Evolutionary conservation across 768 basidiomycete genomes (phyloP), one percentile per base, ranked within the genome.

Genomic region (Lentinula edodes): DNA sequence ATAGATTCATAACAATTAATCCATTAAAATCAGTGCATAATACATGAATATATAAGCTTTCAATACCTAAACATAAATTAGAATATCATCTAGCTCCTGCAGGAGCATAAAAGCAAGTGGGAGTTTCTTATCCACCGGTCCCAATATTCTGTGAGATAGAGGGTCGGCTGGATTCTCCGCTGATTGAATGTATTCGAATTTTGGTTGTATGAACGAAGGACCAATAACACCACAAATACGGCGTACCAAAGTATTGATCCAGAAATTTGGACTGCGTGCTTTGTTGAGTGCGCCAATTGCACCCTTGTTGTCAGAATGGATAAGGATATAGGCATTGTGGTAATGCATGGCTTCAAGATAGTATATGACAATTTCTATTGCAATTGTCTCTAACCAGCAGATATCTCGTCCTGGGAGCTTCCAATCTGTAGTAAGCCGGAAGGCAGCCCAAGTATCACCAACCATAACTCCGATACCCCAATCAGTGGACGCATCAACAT

Each of bases 381-480:
- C 70, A 18, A 68, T 35, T 7, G 64, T 60, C 43, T 71, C 68
- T 12, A 68, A 62, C 70, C 70, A 71, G 5, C 70, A 67, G 34
- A 71, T 71, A 58, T 64, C 64, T 5, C 65, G 15, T 16, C 58
- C 61, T 0, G 51, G 53, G 3, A 41, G 48, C 20, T 66, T 58
- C 68, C 69, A 73, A 4, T 43, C 61, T 0, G 45, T 41, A 1
- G 2, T 4, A 0, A 72, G 65, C 12, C 45, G 46, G 66, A 68
- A 77, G 0, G 72, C 69, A 9, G 64, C 70, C 75, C 76, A 80
- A 1, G 39, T 20, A 1, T 52, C 54, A 0, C 63, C 64, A 8
- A 72, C 48, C 5, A 73, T 35, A 4, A 79, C 36, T 1, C 79
- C 77, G 35, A 80, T 72, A 9, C 78, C 78, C 72, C 72, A 78